Percentiles rank a stretch among this genome's conserved stretches.
phyloP scores from a whole-genome alignment of 352 stramenopile species.

The Phytophthora agathidicida region DNA sequence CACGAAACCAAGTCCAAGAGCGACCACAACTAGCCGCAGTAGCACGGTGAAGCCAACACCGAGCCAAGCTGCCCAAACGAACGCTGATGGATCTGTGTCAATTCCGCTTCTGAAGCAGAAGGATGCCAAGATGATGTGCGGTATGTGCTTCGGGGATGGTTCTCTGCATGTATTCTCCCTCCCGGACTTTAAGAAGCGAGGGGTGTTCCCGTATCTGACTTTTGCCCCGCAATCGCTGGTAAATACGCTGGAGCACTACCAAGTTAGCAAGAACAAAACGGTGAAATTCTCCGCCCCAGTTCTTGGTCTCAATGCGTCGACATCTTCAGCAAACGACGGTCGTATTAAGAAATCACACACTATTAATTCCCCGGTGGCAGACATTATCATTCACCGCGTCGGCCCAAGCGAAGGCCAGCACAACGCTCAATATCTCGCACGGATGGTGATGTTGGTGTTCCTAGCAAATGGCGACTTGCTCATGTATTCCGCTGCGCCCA shows the following conservation, averaged over 20 bases:
- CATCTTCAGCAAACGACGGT: slow-evolving; percentile 72
- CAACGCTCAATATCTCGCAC: slow-evolving; percentile 75
- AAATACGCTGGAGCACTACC: slow-evolving; percentile 76
- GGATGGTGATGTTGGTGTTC: slow-evolving; percentile 87
- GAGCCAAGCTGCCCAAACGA: slow-evolving; percentile 15
- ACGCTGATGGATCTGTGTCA: slow-evolving; percentile 51
- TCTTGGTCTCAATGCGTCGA: slow-evolving; percentile 75
- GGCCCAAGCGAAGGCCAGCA: slow-evolving; percentile 74
- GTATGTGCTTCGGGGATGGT: slow-evolving; percentile 80
- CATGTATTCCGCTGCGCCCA: slow-evolving; percentile 73
- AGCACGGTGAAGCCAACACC: slow-evolving; percentile 7
- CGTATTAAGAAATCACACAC: slow-evolving; percentile 84
- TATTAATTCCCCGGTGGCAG: slow-evolving; percentile 81
- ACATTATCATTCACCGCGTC: slow-evolving; percentile 83
- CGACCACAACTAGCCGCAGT: slow-evolving; percentile 12
- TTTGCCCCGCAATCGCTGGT: slow-evolving; percentile 81
- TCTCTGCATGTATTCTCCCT: slow-evolving; percentile 86
- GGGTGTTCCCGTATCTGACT: slow-evolving; percentile 82
- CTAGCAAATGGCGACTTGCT: slow-evolving; percentile 86
- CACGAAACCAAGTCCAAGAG: slow-evolving; percentile 43
- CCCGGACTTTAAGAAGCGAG: slow-evolving; percentile 82
- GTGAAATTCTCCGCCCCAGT: slow-evolving; percentile 61
- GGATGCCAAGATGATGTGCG: slow-evolving; percentile 82
- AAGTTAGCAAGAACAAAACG: slow-evolving; percentile 59
- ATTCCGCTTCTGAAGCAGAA: slow-evolving; percentile 55